A percentile compares a stretch with the other conserved stretches of the same genome.
These are phyloP conservation scores for Metarhizium brunneum DNA, from an alignment of 2,329 filamentous ascomycete genomes.

Conservation along the genomic window DNA sequence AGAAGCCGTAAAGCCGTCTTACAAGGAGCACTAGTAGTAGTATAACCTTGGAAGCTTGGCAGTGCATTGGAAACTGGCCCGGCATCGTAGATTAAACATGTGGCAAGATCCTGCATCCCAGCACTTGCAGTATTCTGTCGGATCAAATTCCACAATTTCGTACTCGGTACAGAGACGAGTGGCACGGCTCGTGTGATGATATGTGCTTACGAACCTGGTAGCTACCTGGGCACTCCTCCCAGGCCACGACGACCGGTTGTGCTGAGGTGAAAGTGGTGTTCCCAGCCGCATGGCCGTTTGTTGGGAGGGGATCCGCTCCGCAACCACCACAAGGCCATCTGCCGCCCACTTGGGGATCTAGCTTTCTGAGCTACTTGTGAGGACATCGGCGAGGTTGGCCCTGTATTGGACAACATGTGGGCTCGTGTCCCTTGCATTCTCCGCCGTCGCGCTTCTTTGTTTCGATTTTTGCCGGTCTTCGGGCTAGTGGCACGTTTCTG, in stretches of 20 bases:
- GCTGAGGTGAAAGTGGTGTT: not conserved
- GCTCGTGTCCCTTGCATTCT: conserved; percentile 1
- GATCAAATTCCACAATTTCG: not conserved
- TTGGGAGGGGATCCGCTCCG: not conserved
- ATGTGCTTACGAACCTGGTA: not conserved
- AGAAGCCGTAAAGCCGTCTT: too few species aligned
- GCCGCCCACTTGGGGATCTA: not conserved
- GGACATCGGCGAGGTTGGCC: not conserved
- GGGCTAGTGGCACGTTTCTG: not conserved
- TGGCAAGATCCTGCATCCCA: not conserved
- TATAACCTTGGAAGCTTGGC: too few species aligned
- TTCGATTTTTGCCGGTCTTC: conserved; percentile 1
- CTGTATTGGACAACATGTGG: not conserved
- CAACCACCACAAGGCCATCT: not conserved
- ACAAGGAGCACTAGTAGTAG: too few species aligned
- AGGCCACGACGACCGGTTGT: too few species aligned
- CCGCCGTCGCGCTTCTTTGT: conserved; percentile 1
- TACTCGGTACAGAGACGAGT: not conserved
- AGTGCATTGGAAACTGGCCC: too few species aligned
- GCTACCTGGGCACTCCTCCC: not conserved
- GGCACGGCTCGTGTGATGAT: not conserved
- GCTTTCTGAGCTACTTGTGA: not conserved
- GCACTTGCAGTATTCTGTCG: not conserved
- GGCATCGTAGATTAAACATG: not conserved
- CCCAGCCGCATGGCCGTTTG: not conserved